Evolutionary conservation across 148 eudicot species (phyloP).

Genomic region (Fagopyrum tataricum): DNA sequence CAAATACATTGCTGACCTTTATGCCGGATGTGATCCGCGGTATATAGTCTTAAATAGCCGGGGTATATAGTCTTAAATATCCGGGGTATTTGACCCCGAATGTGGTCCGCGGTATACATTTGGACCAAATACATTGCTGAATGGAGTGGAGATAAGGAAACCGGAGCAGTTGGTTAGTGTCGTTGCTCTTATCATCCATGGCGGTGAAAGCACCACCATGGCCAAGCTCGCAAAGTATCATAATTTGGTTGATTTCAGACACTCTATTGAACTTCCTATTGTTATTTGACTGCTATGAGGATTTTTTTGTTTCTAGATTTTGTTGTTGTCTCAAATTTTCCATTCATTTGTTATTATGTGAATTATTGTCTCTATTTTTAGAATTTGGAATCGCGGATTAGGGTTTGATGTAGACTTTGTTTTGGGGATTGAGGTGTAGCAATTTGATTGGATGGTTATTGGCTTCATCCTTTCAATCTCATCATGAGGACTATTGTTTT

Average conservation of each 20-base stretch:
- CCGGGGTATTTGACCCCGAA: too few species aligned
- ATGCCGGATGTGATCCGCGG: too few species aligned
- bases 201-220: constrained; percentile 99
- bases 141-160: constrained; percentile 72
- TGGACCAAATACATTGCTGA: too few species aligned
- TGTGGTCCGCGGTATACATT: too few species aligned
- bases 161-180: constrained; percentile 69
- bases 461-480: neutral
- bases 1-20: too few species aligned
- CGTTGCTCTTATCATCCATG: constrained; percentile 78
- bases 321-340: neutral
- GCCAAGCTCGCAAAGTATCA: constrained; percentile 86
- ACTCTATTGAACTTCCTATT: neutral
- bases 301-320: neutral
- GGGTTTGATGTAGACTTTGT: neutral
- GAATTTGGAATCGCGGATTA: neutral
- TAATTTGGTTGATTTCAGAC: constrained; percentile 44
- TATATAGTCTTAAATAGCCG: too few species aligned
- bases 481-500: neutral
- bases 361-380: neutral
- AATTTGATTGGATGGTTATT: neutral
- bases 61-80: too few species aligned
- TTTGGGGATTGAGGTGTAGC: neutral
- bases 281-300: neutral
- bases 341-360: neutral